phyloP scores from a whole-genome alignment of 495 filamentous ascomycete species.

The Penicillium canescens region DNA sequence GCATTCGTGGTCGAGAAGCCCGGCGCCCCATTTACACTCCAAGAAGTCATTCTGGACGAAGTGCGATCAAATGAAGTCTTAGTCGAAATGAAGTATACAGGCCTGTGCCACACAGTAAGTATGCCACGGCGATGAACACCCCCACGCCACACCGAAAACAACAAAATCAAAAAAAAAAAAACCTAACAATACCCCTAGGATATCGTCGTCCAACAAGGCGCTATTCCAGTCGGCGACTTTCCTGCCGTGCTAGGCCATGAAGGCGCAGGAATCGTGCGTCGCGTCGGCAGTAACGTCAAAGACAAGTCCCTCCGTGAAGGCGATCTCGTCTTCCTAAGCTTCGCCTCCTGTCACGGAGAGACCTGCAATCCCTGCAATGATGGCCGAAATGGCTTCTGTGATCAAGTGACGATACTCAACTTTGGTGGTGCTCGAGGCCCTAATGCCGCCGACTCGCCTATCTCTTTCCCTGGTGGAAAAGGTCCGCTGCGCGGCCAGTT shows the following conservation, averaged over 20 bases:
- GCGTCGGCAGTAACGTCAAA: slow-evolving; percentile 42
- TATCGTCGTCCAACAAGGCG: slow-evolving; percentile 36
- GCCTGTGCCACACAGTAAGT: slow-evolving; percentile 35
- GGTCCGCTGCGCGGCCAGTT: slow-evolving; percentile 35
- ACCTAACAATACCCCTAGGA: slow-evolving; percentile 12
- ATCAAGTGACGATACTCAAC: slow-evolving; percentile 35
- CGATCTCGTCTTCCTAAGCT: slow-evolving; percentile 49
- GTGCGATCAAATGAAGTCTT: slow-evolving; percentile 28
- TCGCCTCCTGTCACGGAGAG: slow-evolving; percentile 34
- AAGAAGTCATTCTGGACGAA: slow-evolving; percentile 31
- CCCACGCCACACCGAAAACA: background rate
- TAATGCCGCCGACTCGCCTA: slow-evolving; percentile 14
- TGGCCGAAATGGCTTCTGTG: slow-evolving; percentile 29
- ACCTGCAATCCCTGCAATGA: slow-evolving; percentile 25
- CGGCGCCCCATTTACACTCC: slow-evolving; percentile 25
- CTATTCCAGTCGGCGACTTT: slow-evolving; percentile 29
- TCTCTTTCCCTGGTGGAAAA: slow-evolving; percentile 24
- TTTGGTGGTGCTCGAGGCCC: slow-evolving; percentile 32
- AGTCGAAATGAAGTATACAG: slow-evolving; percentile 37
- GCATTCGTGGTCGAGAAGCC: slow-evolving; percentile 31
- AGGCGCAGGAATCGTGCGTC: slow-evolving; percentile 49
- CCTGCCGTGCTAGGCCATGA: slow-evolving; percentile 55
- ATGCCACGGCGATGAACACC: background rate
- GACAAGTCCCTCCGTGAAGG: slow-evolving; percentile 38
- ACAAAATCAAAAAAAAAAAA: background rate